Evolutionary conservation across 1,139 yeast species (phyloP).

Genomic region (Chernovozyma sophiae-reginae): DNA sequence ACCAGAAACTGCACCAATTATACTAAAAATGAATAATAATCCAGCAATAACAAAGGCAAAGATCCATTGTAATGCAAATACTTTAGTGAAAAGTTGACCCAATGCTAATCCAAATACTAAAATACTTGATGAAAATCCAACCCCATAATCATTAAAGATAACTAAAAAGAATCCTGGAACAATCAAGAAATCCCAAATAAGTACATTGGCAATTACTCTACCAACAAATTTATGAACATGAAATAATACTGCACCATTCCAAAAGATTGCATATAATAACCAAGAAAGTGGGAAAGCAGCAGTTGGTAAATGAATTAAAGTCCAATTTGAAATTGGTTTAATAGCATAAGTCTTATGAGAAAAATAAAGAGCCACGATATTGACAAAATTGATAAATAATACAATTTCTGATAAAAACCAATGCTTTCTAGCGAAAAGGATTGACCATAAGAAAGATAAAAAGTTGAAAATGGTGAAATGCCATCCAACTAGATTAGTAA

Average conservation of each 20-base stretch:
- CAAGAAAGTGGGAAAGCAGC: constrained; percentile 71
- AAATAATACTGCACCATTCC: constrained; percentile 78
- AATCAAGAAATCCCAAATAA: constrained; percentile 74
- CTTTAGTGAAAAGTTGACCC: constrained; percentile 63
- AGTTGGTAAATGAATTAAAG: constrained; percentile 58
- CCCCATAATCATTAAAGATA: constrained; percentile 66
- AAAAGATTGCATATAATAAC: constrained; percentile 67
- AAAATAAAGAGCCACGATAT: constrained; percentile 53
- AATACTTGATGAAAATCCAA: constrained; percentile 56
- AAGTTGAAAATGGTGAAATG: constrained; percentile 63
- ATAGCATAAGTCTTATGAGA: constrained; percentile 57
- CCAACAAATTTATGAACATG: constrained; percentile 55
- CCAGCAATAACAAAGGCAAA: constrained; percentile 69
- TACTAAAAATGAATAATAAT: constrained; percentile 44
- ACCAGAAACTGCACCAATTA: constrained; percentile 37
- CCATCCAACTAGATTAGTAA: constrained; percentile 44
- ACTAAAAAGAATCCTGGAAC: constrained; percentile 58
- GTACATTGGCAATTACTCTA: constrained; percentile 65
- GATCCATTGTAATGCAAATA: constrained; percentile 79
- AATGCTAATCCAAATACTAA: constrained; percentile 63
- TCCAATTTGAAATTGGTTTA: constrained; percentile 49
- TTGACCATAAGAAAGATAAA: constrained; percentile 57
- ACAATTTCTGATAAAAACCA: constrained; percentile 54
- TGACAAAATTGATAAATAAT: constrained; percentile 52
- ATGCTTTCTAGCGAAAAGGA: constrained; percentile 54